These are phyloP conservation scores for Alisma plantagoaquatica DNA, from an alignment of 106 monocot genomes.

Conservation along the genomic window DNA sequence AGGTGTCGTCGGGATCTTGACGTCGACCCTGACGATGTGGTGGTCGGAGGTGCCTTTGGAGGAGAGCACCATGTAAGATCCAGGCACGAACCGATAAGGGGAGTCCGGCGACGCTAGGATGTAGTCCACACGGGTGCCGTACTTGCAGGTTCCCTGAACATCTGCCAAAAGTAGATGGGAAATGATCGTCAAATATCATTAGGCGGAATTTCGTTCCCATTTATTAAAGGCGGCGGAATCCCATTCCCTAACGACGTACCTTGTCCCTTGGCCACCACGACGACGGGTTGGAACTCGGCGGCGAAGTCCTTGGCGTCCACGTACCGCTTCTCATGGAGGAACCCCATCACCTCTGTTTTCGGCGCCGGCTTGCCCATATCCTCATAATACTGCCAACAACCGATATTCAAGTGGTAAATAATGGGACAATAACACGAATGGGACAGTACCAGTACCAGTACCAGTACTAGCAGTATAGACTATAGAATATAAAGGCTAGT, in stretches of 20 bases:
- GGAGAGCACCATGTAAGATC: constrained; percentile 61
- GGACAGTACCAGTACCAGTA: not conserved
- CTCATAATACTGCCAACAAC: constrained; percentile 11
- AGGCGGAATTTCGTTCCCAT: too few species aligned
- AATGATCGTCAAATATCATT: too few species aligned
- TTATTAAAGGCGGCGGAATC: too few species aligned
- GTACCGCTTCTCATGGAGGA: constrained; percentile 48
- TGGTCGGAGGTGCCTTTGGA: constrained; percentile 72
- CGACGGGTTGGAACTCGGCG: constrained; percentile 77
- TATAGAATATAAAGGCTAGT: constrained; percentile 19
- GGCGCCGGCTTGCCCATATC: constrained; percentile 58
- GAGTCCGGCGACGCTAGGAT: constrained; percentile 53
- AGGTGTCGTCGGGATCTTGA: too few species aligned
- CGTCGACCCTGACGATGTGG: too few species aligned
- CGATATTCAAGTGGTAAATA: too few species aligned
- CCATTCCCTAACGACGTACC: too few species aligned
- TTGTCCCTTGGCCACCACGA: constrained; percentile 85
- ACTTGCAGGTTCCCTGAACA: constrained; percentile 75
- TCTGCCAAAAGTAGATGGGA: constrained; percentile 31
- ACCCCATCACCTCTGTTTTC: constrained; percentile 78
- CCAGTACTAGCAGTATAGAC: constrained; percentile 11
- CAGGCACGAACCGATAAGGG: constrained; percentile 49
- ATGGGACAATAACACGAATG: constrained; percentile 26
- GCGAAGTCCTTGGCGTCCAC: constrained; percentile 71
- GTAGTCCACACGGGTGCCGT: constrained; percentile 68